These are phyloP conservation scores for Chalaropsis thielavioides DNA, from an alignment of 2,329 filamentous ascomycete species.

Conservation along the genomic window DNA sequence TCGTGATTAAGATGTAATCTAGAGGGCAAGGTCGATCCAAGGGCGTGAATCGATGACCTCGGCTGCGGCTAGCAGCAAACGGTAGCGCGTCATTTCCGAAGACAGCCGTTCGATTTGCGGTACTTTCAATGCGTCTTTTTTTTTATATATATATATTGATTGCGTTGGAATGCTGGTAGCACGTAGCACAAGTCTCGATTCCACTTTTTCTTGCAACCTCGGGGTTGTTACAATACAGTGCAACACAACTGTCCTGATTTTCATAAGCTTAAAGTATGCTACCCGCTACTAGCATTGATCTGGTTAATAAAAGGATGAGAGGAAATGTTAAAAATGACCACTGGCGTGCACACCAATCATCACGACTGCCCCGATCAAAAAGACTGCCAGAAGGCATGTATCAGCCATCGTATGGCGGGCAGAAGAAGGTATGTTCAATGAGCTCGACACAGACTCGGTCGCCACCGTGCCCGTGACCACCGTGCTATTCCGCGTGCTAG, in stretches of 20 bases:
- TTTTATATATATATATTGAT: too few relatives aligned
- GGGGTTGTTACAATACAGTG: too few relatives aligned
- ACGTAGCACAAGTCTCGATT: not conserved
- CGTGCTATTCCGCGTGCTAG: not conserved
- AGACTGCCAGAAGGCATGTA: not conserved
- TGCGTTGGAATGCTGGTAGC: not conserved
- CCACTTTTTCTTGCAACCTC: not conserved
- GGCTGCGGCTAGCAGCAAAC: too few relatives aligned
- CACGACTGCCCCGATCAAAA: not conserved
- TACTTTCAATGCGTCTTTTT: not conserved
- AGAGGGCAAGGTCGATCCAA: not conserved
- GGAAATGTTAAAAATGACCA: not conserved
- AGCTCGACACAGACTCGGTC: not conserved
- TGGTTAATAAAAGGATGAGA: too few relatives aligned
- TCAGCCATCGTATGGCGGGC: not conserved
- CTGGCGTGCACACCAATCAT: not conserved
- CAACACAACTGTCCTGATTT: not conserved
- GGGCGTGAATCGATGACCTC: not conserved
- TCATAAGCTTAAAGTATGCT: not conserved
- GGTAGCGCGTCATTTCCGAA: not conserved
- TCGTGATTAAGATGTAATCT: not conserved
- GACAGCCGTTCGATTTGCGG: not conserved
- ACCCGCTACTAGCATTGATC: too few relatives aligned
- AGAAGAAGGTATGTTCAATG: not conserved
- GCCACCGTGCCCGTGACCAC: not conserved